Conservation (phyloP, 139 green algal genomes). For the Ostreobium quekettii region DNA sequence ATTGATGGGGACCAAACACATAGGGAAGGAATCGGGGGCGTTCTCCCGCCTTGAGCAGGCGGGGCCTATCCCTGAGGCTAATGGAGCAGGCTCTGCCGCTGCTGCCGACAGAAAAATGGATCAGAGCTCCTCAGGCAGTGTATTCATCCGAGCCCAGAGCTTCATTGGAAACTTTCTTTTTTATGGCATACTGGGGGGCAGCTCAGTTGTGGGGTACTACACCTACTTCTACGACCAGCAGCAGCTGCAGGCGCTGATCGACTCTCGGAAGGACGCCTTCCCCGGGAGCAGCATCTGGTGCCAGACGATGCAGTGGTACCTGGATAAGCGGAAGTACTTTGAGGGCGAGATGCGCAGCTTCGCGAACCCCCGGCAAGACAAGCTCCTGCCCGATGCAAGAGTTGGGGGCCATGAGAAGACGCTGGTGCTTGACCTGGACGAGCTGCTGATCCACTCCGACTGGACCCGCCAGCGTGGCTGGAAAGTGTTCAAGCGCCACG, state of each 20-base stretch:
- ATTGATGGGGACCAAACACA: too few species aligned
- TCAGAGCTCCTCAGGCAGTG: too few species aligned
- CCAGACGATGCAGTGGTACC: slow-evolving; percentile 45
- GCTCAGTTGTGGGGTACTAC: slow-evolving; percentile 57
- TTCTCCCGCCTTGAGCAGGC: too few species aligned
- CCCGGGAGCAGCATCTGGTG: slow-evolving; percentile 37
- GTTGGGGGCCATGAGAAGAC: slow-evolving; percentile 57
- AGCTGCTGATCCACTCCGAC: slow-evolving; percentile 82
- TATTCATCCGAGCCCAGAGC: too few species aligned
- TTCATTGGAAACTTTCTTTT: slow-evolving; percentile 27
- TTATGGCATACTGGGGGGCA: slow-evolving; percentile 32
- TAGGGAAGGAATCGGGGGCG: too few species aligned
- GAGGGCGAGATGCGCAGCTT: slow-evolving; percentile 62
- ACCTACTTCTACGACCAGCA: slow-evolving; percentile 37
- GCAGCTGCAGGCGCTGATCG: slow-evolving; percentile 37
- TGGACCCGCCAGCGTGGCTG: slow-evolving; percentile 76
- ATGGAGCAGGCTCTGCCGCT: too few species aligned
- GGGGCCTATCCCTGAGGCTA: too few species aligned
- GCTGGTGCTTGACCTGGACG: slow-evolving; percentile 92
- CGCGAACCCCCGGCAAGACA: slow-evolving; percentile 75
- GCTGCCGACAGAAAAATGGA: too few species aligned
- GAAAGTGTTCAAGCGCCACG: slow-evolving; percentile 77
- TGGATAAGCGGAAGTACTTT: slow-evolving; percentile 37
- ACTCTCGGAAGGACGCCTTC: slow-evolving; percentile 25
- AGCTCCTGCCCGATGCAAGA: slow-evolving; percentile 80